Evolutionary conservation across 441 rosid species (phyloP), one percentile per base, ranked within the genome.

Genomic region (Erodium chrysanthum): DNA sequence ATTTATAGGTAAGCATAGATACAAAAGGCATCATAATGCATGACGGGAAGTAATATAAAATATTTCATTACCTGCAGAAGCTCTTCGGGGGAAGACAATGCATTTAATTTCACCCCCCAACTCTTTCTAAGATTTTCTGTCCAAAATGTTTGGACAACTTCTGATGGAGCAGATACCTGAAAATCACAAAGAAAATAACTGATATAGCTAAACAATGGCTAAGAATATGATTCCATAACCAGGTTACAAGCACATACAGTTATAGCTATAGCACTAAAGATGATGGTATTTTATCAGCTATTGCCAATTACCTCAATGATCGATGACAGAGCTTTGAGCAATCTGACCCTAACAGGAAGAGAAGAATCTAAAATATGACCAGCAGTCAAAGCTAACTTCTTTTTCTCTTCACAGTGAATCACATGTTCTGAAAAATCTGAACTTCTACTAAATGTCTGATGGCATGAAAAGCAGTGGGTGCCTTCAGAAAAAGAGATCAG

Each of bases 91-190:
- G 93, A 79, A 42, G 69, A 75, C 68, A 91, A 82, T 42, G 86
- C 81, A 66, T 75, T 64, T 66, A 88, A 83, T 77, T 77, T 83
- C 61, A 67, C 31, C 63, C 86, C 92, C 91, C 96, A 91, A 52
- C 75, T 73, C 71, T 78, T 82, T 61, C 95, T 78, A 66, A 37
- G 66, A 71, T 72, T 69, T 40, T 86, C 83, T 5, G 86, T 84
- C 93, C 97, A 91, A 77, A 69, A 2, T 64, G 83, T 66, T 74
- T 84, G 82, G 62, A 87, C 78, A 70, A 90, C 96, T 78, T 87
- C 93, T 0, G 81, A 70, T 11, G 88, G 90, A 82, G 84, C 61
- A 42, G 84, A 85, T 68, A 77, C 91, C 97, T 90, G 82, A 71
- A 68, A 74, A 74, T 23, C 71, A 72, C 9, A 70, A 68, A 2